Base-by-base conservation (phyloP, 257 asterid species). In the Craterostigma plantagineum region DNA sequence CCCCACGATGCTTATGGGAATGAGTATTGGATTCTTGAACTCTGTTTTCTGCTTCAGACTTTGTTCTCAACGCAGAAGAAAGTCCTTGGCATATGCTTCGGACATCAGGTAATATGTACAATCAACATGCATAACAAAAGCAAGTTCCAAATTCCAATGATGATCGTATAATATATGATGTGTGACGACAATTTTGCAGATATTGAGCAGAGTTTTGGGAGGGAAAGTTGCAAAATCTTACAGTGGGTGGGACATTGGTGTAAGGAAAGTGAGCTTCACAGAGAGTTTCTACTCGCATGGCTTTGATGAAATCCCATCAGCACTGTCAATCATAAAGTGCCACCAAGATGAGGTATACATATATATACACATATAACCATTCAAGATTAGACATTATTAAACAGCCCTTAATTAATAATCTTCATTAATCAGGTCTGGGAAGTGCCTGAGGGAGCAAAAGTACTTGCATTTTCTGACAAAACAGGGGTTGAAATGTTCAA, bases 181-280 rank as follows among this genome's bases (percentile, higher is more conserved):
- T 4, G 23, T 10, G 7, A 4, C 7, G 27, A 34, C 27, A 5
- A 27, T 7, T 34, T 37, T 34, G 23, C 30, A 71, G 85, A 59
- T 75, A 7, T 34, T 75, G 27, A 63, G 78, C 35, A 61, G 73
- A 54, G 81, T 78, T 40, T 43, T 72, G 50, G 87, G 87, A 27
- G 87, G 87, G 27, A 68, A 53, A 57, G 67, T 76, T 55, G 72
- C 57, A 34, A 66, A 57, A 42, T 50, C 81, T 12, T 16, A 16
- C 1, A 63, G 46, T 16, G 87, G 87, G 4, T 76, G 87, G 87
- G 87, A 76, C 6, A 50, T 71, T 59, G 87, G 87, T 35, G 51
- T 76, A 23, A 65, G 81, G 35, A 51, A 62, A 49, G 59, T 72
- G 58, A 61, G 30, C 15, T 38, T 72, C 15, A 42, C 53, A 10